Conservation (phyloP, 306 rosid species). For the Alnus rubra region DNA sequence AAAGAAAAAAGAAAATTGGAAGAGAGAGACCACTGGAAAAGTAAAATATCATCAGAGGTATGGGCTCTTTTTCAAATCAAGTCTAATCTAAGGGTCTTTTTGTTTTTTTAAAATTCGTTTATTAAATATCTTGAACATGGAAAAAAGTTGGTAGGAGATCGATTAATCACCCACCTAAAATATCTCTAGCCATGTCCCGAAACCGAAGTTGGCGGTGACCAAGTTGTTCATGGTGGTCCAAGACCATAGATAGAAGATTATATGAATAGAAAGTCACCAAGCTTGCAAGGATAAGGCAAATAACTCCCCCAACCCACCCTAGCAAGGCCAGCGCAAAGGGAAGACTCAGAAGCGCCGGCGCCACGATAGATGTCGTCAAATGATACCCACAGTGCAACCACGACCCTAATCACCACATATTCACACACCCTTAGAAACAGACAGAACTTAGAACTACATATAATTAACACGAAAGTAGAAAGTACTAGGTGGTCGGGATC, state of each 20-base stretch:
- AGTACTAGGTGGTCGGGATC: too few relatives aligned
- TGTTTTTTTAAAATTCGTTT: too few relatives aligned
- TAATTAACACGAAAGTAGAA: too few relatives aligned
- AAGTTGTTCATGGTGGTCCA: slow-evolving; percentile 66
- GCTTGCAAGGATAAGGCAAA: slow-evolving; percentile 49
- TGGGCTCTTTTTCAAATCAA: too few relatives aligned
- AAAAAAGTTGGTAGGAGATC: too few relatives aligned
- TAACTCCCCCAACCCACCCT: slow-evolving; percentile 83
- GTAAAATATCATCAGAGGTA: too few relatives aligned
- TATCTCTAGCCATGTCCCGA: slow-evolving; percentile 66
- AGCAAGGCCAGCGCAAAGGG: slow-evolving; percentile 60
- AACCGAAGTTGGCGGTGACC: slow-evolving; percentile 78
- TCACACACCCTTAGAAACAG: too few relatives aligned
- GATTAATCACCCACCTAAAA: slow-evolving; percentile 43
- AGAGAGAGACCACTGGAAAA: too few relatives aligned
- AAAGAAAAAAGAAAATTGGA: too few relatives aligned
- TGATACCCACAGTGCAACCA: slow-evolving; percentile 91
- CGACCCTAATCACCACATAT: slow-evolving; percentile 45
- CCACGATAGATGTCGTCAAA: slow-evolving; percentile 81
- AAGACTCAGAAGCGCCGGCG: slow-evolving; percentile 62
- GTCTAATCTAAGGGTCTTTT: too few relatives aligned
- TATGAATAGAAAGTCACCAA: slow-evolving; percentile 73
- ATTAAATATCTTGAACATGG: too few relatives aligned
- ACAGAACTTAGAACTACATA: too few relatives aligned
- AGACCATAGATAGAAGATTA: slow-evolving; percentile 64